Base-by-base conservation (phyloP, 768 basidiomycete species). In the Crucibulum laeve region DNA sequence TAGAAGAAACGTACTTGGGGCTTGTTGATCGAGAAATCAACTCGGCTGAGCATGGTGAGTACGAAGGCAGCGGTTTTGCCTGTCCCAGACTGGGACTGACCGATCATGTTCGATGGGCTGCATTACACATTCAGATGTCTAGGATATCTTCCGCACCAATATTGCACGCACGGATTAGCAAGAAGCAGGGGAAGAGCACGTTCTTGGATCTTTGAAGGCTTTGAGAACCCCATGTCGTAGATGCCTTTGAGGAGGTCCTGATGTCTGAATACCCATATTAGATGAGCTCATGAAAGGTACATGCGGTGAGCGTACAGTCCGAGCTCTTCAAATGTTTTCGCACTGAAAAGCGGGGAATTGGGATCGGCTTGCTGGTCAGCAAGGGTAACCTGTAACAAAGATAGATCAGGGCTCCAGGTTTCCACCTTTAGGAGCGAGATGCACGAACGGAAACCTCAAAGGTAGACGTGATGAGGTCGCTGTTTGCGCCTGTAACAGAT, bases 51-150 rank as follows among this genome's bases (percentile, higher is more conserved):
- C 94, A 99, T 98, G 8, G 95, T 94, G 38, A 99, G 73, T 10
- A 93, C 91, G 61, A 99, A 99, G 7, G 96, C 96, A 3, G 96
- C 96, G 2, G 96, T 98, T 71, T 99, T 99, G 38, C 96, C 96
- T 6, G 96, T 99, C 28, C 96, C 96, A 25, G 96, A 98, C 58
- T 99, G 96, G 40, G 94, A 98, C 68, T 99, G 96, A 14, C 93
- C 96, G 59, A 98, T 98, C 87, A 98, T 94, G 66, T 98, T 98
- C 41, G 84, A 86, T 8, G 95, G 87, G n/a, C 95, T 99, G 58
- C n/a, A 50, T 33, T 26, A 10, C 14, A 19, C 19, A 30, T 22
- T 30, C 28, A 15, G 43, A 39, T 23, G 24, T 25, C 17, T 19
- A 11, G 3, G 24, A 28, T 25, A 41, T 21, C 11, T 26, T 34